A percentile compares a stretch with the other conserved stretches of the same genome.
Evolutionary conservation across 805 yeast species (phyloP).

Genomic region (Kuraishia piskuri): DNA sequence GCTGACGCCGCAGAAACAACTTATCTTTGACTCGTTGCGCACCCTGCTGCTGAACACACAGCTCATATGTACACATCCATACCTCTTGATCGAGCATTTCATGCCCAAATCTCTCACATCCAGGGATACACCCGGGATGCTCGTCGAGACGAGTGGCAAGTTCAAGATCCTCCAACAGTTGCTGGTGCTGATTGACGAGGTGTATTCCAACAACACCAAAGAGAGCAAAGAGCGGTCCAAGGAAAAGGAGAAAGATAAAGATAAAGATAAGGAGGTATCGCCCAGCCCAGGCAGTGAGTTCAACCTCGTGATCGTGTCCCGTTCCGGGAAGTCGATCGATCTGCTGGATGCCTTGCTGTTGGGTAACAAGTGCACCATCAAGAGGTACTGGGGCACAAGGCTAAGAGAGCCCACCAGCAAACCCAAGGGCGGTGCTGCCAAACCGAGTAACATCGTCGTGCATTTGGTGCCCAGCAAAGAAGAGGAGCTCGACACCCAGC

Average conservation of each 20-base stretch:
- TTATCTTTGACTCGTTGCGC: conserved; percentile 66
- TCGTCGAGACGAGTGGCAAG: conserved; percentile 79
- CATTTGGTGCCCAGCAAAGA: conserved; percentile 34
- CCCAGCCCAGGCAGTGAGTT: conserved; percentile 17
- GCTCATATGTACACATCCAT: conserved; percentile 84
- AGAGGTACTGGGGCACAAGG: conserved; percentile 54
- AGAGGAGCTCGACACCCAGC: conserved; percentile 11
- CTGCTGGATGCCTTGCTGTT: conserved; percentile 61
- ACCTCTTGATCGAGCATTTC: conserved; percentile 71
- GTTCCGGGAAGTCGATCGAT: conserved; percentile 64
- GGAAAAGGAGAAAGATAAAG: background rate
- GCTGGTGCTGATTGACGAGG: conserved; percentile 40
- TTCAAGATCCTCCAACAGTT: conserved; percentile 64
- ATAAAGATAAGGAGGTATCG: conserved; percentile 2
- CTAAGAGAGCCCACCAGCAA: conserved; percentile 36
- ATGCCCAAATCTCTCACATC: conserved; percentile 72
- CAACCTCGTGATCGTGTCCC: conserved; percentile 61
- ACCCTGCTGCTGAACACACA: conserved; percentile 71
- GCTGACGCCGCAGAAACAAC: conserved; percentile 31
- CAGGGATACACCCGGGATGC: conserved; percentile 60
- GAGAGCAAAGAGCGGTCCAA: conserved; percentile 10
- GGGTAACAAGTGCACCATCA: conserved; percentile 50
- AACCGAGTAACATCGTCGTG: conserved; percentile 15
- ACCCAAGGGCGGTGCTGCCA: conserved; percentile 13
- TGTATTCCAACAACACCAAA: conserved; percentile 14